Evolutionary conservation across 2,329 filamentous ascomycete species (phyloP).

Genomic region (Colletotrichum eremochloae): DNA sequence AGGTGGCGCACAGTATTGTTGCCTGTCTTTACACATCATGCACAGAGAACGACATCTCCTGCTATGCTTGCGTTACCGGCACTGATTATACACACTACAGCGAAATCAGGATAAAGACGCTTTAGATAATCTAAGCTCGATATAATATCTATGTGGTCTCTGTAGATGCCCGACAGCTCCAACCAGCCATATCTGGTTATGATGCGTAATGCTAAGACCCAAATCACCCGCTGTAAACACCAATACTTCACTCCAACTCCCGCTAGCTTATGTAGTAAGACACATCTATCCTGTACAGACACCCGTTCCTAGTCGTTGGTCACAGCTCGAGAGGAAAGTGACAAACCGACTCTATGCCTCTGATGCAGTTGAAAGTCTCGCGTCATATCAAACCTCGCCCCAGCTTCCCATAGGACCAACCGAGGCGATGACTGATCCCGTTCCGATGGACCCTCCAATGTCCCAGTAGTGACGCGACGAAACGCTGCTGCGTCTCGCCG

Average conservation of each 20-base stretch:
- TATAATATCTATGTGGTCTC: slow-evolving; percentile 16
- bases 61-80: neutral
- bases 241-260: slow-evolving; percentile 12
- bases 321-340: neutral
- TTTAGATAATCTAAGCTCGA: slow-evolving; percentile 7
- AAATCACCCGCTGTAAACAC: neutral
- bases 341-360: neutral
- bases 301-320: slow-evolving; percentile 9
- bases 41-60: too few species aligned
- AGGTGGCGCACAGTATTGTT: too few species aligned
- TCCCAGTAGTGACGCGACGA: slow-evolving; percentile 94
- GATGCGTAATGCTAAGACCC: slow-evolving; percentile 29
- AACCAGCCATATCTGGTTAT: slow-evolving; percentile 20
- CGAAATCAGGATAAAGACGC: neutral
- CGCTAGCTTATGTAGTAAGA: slow-evolving; percentile 26
- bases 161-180: slow-evolving; percentile 24
- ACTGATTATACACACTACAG: neutral
- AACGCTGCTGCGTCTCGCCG: slow-evolving; percentile 74
- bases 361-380: slow-evolving; percentile 6
- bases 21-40: slow-evolving; percentile 16
- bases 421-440: slow-evolving; percentile 77
- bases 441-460: slow-evolving; percentile 83
- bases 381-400: slow-evolving; percentile 75
- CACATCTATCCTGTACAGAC: slow-evolving; percentile 25
- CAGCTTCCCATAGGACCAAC: slow-evolving; percentile 80